These are phyloP conservation scores for Penicillium sp. DNA, from an alignment of 2,329 filamentous ascomycete genomes.

Conservation along the genomic window DNA sequence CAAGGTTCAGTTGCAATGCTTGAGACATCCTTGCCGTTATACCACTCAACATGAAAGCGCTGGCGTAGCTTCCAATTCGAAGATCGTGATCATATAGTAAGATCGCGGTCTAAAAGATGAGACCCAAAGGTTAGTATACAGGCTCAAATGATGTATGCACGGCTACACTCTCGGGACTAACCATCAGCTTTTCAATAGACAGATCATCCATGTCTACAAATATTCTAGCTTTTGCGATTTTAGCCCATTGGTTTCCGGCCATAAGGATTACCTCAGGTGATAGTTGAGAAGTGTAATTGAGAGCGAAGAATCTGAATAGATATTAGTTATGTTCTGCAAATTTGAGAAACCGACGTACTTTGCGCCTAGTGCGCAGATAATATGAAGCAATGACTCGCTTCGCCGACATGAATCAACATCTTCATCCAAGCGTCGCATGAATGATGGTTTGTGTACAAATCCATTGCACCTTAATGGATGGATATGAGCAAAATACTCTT, in stretches of 20 bases:
- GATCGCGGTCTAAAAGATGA: conserved; percentile 18
- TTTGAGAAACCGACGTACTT: conserved; percentile 12
- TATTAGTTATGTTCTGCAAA: not conserved
- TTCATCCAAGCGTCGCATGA: conserved; percentile 28
- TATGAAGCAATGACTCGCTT: conserved; percentile 22
- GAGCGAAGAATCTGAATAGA: conserved; percentile 10
- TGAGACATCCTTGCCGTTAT: conserved; percentile 27
- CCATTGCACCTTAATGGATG: conserved; percentile 29
- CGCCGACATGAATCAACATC: conserved; percentile 15
- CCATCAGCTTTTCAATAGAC: conserved; percentile 18
- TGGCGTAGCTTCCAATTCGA: conserved; percentile 28
- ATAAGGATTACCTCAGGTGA: conserved; percentile 8
- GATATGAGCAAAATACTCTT: conserved; percentile 30
- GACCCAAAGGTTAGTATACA: not conserved
- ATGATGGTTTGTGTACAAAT: conserved; percentile 29
- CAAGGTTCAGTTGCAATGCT: conserved; percentile 25
- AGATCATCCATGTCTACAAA: conserved; percentile 19
- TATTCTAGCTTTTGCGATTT: conserved; percentile 12
- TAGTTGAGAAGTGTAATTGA: conserved; percentile 6
- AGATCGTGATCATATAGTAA: conserved; percentile 29
- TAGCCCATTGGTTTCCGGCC: conserved; percentile 18
- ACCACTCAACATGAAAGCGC: conserved; percentile 28
- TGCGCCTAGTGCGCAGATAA: conserved; percentile 27
- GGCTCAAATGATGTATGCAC: not conserved
- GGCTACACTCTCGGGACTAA: not conserved